Evolutionary conservation across 768 basidiomycete genomes (phyloP), one percentile per base, ranked within the genome.

Genomic region (Saitozyma podzolica): DNA sequence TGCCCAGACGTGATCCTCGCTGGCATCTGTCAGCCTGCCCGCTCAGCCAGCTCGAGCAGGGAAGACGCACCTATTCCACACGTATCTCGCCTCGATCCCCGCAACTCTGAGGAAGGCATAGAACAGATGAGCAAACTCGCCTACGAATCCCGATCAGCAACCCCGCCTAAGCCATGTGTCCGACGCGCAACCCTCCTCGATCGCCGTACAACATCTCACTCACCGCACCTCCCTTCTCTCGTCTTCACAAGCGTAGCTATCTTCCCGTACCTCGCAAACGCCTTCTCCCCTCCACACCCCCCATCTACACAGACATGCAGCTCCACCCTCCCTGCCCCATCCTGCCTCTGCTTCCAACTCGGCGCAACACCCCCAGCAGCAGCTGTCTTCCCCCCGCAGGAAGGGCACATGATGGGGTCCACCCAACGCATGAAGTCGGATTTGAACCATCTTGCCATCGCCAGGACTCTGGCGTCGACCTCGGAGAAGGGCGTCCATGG

Each of bases 1-100:
- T 50, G 72, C 72, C 81, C 81, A 83, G 9, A 83, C 81, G 59
- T 83, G 82, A 66, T 83, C 82, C 67, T 82, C 81, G 20, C 77
- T 73, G 54, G 9, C 8, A 52, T 52, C 14, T 39, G 51, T 63
- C 60, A 61, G 47, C 40, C 40, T 10, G 29, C 2, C 29, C 29
- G 29, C 29, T 29, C 29, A 29, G 29, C 29, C 29, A 29, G 29
- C 29, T 51, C 43, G 40, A 40, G 8, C 6, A 16, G 37, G 11
- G 42, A 42, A 20, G 54, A 61, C 69, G 39, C 53, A 75, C 68
- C 67, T 70, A 61, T 75, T 78, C 69, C 68, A 77, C 17, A 80
- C 68, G 64, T 81, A 81, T 54, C 81, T 70, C 17, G 76, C 75
- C 19, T 77, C 68, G 9, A 83, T 64, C 9, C 77, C 80, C 6